phyloP scores from a whole-genome alignment of 2,329 filamentous ascomycete genomes.

The Zymoseptoria crescenta region DNA sequence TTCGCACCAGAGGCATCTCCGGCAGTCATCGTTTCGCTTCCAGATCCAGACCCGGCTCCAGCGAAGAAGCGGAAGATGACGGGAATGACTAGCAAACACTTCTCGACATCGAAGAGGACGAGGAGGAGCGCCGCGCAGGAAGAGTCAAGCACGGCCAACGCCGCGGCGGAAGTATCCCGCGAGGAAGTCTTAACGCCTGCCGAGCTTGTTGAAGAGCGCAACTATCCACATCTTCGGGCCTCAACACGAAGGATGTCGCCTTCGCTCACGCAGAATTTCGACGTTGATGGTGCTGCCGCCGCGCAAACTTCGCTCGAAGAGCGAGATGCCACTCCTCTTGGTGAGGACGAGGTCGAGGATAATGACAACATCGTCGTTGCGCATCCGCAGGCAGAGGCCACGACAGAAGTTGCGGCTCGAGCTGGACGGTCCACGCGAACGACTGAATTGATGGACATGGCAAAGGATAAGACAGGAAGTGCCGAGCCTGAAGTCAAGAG shows the following conservation, averaged over 20 bases:
- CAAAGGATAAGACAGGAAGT: not conserved
- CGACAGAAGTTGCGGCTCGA: not conserved
- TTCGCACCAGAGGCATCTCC: not conserved
- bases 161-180: not conserved
- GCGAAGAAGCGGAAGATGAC: constrained; percentile 26
- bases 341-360: not conserved
- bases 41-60: not conserved
- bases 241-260: not conserved
- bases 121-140: not conserved
- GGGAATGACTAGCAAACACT: constrained; percentile 28
- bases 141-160: not conserved
- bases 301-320: not conserved
- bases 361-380: not conserved
- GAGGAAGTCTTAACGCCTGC: not conserved
- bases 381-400: not conserved
- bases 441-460: not conserved
- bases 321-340: not conserved
- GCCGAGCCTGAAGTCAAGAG: not conserved
- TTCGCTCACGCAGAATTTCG: not conserved
- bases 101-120: constrained; percentile 18
- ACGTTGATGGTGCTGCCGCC: not conserved
- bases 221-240: not conserved
- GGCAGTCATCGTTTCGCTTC: constrained; percentile 1
- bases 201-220: not conserved
- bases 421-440: not conserved